Conservation (phyloP, 768 basidiomycete species). For the Coprinopsis sp. region DNA sequence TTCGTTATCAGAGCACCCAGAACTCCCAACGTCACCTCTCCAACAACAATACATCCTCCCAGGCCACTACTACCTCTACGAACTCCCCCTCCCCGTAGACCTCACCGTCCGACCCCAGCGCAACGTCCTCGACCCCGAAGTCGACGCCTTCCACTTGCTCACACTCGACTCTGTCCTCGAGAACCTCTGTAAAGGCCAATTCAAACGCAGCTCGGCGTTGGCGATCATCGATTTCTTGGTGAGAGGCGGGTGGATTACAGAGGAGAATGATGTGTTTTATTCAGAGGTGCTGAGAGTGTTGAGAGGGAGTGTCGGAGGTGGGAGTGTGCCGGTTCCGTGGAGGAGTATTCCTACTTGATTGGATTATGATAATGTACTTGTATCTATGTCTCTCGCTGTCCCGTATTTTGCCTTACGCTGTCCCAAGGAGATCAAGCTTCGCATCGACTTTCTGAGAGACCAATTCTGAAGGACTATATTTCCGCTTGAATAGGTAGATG, state of each 20-base stretch:
- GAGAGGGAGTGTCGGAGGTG: conserved; percentile 22
- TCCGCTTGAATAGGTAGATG: too few species aligned
- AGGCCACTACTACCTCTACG: conserved; percentile 41
- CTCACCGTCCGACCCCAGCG: conserved; percentile 27
- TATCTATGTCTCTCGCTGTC: too few species aligned
- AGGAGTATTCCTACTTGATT: neutral
- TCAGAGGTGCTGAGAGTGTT: conserved; percentile 25
- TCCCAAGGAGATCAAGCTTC: too few species aligned
- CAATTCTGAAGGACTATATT: too few species aligned
- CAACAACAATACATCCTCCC: conserved; percentile 41
- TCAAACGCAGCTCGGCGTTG: conserved; percentile 41
- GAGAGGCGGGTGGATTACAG: conserved; percentile 31
- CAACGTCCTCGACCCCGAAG: conserved; percentile 38
- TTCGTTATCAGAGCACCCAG: neutral
- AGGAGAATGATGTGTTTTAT: conserved; percentile 28
- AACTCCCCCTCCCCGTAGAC: conserved; percentile 35
- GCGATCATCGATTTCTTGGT: conserved; percentile 39
- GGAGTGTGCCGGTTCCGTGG: conserved; percentile 12
- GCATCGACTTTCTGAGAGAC: too few species aligned
- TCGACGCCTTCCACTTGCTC: conserved; percentile 38
- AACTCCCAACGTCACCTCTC: neutral
- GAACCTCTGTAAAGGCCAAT: conserved; percentile 28
- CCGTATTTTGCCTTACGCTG: too few species aligned
- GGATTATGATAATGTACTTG: too few species aligned
- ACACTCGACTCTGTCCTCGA: conserved; percentile 28